Evolutionary conservation across 805 yeast genomes (phyloP).

Genomic region (baker's yeast (Saccharomyces cerevisiae)): DNA sequence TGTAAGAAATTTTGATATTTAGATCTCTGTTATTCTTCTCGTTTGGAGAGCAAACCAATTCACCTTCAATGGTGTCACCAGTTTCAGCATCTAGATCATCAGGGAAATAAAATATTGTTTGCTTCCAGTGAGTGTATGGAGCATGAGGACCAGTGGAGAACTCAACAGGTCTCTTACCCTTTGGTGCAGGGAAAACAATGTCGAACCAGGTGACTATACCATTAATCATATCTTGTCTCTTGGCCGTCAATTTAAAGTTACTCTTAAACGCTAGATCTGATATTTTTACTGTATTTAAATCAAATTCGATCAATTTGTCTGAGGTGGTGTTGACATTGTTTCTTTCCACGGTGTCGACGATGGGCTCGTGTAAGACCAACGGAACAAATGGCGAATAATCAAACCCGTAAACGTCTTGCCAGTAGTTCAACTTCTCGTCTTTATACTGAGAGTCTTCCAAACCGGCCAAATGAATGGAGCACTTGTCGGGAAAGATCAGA

Average conservation of each 20-base stretch:
- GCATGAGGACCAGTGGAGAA: conserved; percentile 95
- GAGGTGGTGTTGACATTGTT: conserved; percentile 67
- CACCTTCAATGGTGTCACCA: conserved; percentile 71
- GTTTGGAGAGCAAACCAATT: conserved; percentile 70
- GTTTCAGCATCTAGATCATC: conserved; percentile 67
- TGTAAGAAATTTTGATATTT: conserved; percentile 63
- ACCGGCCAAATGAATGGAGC: conserved; percentile 81
- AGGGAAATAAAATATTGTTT: conserved; percentile 84
- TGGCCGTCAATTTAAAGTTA: conserved; percentile 62
- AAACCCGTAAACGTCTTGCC: conserved; percentile 97
- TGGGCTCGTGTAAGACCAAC: conserved; percentile 83
- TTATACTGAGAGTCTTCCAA: conserved; percentile 90
- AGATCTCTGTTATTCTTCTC: conserved; percentile 75
- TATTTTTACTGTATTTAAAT: conserved; percentile 79
- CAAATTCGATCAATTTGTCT: conserved; percentile 66
- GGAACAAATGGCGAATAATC: conserved; percentile 88
- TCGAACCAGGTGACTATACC: conserved; percentile 95
- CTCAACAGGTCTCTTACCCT: conserved; percentile 48
- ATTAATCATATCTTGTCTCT: conserved; percentile 73
- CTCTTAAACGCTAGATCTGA: conserved; percentile 72
- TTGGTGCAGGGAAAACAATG: conserved; percentile 64
- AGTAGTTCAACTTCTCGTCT: conserved; percentile 81
- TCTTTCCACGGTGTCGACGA: conserved; percentile 90
- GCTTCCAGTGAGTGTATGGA: conserved; percentile 97
- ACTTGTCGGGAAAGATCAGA: conserved; percentile 88